phyloP scores from a whole-genome alignment of 2,329 filamentous ascomycete species.

The Penicillium vulpinum region DNA sequence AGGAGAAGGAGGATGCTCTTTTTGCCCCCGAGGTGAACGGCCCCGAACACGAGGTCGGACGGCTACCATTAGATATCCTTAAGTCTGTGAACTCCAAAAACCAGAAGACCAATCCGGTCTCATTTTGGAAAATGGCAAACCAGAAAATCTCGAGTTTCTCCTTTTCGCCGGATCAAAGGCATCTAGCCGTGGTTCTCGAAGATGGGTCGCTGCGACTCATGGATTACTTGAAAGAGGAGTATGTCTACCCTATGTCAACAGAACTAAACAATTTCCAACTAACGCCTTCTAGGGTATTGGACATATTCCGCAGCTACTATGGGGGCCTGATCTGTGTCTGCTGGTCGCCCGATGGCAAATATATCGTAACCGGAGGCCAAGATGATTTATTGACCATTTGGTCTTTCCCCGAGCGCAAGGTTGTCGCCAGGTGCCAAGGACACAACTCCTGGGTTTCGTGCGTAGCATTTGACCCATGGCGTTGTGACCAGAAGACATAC shows the following conservation, averaged over 20 bases:
- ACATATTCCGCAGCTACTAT: constrained; percentile 88
- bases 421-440: constrained; percentile 90
- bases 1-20: constrained; percentile 86
- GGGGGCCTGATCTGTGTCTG: constrained; percentile 89
- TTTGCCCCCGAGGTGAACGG: constrained; percentile 66
- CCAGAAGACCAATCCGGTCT: constrained; percentile 89
- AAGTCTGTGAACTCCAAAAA: constrained; percentile 94
- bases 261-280: constrained; percentile 3
- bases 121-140: constrained; percentile 88
- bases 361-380: constrained; percentile 91
- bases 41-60: constrained; percentile 28
- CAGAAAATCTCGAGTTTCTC: constrained; percentile 87
- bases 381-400: constrained; percentile 96
- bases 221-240: constrained; percentile 89
- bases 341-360: constrained; percentile 97
- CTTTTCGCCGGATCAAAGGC: constrained; percentile 84
- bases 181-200: constrained; percentile 87
- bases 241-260: constrained; percentile 34
- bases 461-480: constrained; percentile 94
- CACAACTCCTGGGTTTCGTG: constrained; percentile 94
- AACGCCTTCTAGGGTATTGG: constrained; percentile 65
- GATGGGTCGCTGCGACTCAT: constrained; percentile 88
- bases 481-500: constrained; percentile 93
- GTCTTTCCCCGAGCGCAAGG: constrained; percentile 77
- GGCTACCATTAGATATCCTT: constrained; percentile 63